Evolutionary conservation across 768 basidiomycete genomes (phyloP).

Genomic region (Gymnopilus dilepis): DNA sequence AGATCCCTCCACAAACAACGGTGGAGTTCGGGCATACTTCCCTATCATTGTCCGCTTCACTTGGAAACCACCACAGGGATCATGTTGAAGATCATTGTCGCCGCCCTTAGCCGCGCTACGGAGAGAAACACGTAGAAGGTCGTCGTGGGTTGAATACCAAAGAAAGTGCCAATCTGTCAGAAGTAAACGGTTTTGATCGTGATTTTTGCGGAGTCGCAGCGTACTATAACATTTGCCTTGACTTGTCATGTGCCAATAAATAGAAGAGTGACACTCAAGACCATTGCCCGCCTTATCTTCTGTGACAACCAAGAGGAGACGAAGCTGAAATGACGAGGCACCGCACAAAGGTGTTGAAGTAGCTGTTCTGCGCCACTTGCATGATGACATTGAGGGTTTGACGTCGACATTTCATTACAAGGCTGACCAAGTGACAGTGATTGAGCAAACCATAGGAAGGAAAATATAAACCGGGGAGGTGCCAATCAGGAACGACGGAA

Average conservation of each 20-base stretch:
- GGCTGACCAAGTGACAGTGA: neutral
- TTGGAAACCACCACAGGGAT: neutral
- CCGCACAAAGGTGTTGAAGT: neutral
- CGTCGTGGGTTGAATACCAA: neutral
- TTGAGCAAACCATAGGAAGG: neutral
- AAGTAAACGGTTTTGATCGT: neutral
- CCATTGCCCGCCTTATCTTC: neutral
- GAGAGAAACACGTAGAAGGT: neutral
- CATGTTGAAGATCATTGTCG: neutral
- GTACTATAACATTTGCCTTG: no score
- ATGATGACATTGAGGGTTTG: neutral
- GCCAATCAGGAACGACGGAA: no score
- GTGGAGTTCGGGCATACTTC: no score
- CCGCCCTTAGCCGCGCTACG: neutral
- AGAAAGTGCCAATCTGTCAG: neutral
- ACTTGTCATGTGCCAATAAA: no score
- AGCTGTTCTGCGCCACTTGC: neutral
- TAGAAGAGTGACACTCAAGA: no score
- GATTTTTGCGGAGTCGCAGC: neutral
- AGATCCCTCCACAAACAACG: neutral
- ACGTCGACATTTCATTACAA: neutral
- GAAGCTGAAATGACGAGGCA: neutral
- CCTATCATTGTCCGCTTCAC: no score
- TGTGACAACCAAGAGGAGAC: neutral
- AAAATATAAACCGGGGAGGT: no score